Percentiles rank a stretch among this genome's conserved stretches.
phyloP scores from a whole-genome alignment of 2,329 filamentous ascomycete genomes.

The Tolypocladium pustulatum region DNA sequence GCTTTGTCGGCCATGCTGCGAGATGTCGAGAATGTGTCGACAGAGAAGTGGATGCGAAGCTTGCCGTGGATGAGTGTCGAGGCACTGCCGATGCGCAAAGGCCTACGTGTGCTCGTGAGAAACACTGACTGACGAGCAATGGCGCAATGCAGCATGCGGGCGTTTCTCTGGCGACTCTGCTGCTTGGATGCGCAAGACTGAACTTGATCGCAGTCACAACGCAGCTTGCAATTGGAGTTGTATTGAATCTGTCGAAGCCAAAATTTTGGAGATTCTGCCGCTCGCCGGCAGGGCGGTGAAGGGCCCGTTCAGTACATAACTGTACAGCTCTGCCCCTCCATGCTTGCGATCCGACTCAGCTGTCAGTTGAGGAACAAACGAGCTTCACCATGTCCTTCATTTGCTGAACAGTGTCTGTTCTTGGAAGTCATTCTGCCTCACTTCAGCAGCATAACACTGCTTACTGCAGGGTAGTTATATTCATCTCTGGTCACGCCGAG shows the following conservation, averaged over 20 bases:
- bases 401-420: neutral
- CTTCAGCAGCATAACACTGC: neutral
- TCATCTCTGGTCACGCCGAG: neutral
- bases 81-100: neutral
- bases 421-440: neutral
- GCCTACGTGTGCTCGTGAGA: constrained; percentile 5
- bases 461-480: neutral
- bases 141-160: constrained; percentile 9
- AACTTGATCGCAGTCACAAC: neutral
- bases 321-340: neutral
- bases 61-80: neutral
- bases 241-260: neutral
- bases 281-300: constrained; percentile 9
- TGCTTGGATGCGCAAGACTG: neutral
- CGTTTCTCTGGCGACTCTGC: neutral
- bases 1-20: constrained; percentile 7
- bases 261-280: constrained; percentile 16
- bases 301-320: neutral
- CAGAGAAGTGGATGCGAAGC: neutral
- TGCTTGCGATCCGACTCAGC: neutral
- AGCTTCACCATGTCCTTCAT: neutral
- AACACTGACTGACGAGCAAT: constrained; percentile 8
- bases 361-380: neutral
- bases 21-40: neutral
- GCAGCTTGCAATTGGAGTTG: neutral